These are phyloP conservation scores for Lichtheimia corymbifera DNA, from an alignment of 371 early-diverging fungal genomes.

Conservation along the genomic window DNA sequence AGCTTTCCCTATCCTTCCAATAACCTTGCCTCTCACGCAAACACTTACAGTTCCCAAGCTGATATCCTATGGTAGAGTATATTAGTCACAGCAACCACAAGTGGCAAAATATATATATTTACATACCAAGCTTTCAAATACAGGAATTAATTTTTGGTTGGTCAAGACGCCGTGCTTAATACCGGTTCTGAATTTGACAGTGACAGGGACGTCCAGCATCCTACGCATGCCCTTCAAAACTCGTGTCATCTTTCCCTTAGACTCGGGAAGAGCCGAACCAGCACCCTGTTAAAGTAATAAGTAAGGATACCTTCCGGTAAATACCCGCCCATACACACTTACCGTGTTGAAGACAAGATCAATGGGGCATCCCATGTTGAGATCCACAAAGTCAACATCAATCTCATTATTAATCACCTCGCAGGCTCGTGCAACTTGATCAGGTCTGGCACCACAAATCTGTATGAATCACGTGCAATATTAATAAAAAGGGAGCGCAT, in stretches of 20 bases:
- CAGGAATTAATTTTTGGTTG: conserved; percentile 77
- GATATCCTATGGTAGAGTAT: conserved; percentile 26
- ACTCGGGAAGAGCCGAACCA: conserved; percentile 82
- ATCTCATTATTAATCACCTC: conserved; percentile 71
- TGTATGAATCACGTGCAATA: conserved; percentile 2
- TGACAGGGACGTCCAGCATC: conserved; percentile 78
- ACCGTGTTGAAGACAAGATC: conserved; percentile 79
- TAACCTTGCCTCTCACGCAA: background rate
- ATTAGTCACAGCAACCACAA: background rate
- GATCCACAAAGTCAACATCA: conserved; percentile 91
- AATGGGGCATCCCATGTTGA: conserved; percentile 96
- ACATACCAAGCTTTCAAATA: conserved; percentile 67
- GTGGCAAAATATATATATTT: background rate
- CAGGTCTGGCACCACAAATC: conserved; percentile 70
- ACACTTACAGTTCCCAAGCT: conserved; percentile 47
- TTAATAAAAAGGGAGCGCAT: background rate
- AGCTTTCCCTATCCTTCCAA: background rate
- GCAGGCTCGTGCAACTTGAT: conserved; percentile 64
- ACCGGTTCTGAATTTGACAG: conserved; percentile 92
- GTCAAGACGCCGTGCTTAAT: conserved; percentile 61
- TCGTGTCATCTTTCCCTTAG: conserved; percentile 67
- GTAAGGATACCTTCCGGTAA: background rate
- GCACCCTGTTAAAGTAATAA: conserved; percentile 57
- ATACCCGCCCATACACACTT: background rate
- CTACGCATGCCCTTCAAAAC: conserved; percentile 78